Evolutionary conservation across 2,329 filamentous ascomycete species (phyloP).

Genomic region (Exophiala alcalophila): DNA sequence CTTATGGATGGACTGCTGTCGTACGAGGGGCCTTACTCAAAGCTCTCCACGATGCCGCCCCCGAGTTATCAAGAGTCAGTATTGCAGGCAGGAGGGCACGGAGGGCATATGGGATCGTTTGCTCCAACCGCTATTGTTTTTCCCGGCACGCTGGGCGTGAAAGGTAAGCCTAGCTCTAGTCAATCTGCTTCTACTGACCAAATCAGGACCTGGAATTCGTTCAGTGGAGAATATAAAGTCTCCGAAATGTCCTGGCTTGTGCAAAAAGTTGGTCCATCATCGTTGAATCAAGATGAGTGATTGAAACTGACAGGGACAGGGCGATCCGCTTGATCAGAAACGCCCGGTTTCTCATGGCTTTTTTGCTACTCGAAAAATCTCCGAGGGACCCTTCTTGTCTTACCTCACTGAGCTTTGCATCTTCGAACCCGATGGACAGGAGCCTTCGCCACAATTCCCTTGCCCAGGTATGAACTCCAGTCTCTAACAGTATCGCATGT

Average conservation of each 20-base stretch:
- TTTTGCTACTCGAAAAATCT: neutral
- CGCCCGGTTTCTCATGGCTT: conserved; percentile 12
- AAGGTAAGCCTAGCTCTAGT: conserved; percentile 20
- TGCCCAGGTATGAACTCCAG: neutral
- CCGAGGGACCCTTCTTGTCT: neutral
- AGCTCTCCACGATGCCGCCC: conserved; percentile 17
- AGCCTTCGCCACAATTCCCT: neutral
- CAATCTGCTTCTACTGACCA: neutral
- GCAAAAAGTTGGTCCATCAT: conserved; percentile 18
- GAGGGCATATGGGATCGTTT: conserved; percentile 29
- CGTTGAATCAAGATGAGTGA: neutral
- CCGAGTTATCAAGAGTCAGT: conserved; percentile 6
- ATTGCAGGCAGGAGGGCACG: conserved; percentile 30
- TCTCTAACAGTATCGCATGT: neutral
- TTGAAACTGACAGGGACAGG: conserved; percentile 13
- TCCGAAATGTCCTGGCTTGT: conserved; percentile 29
- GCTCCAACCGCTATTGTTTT: conserved; percentile 1
- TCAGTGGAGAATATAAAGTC: conserved; percentile 16
- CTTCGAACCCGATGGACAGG: neutral
- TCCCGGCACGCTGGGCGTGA: conserved; percentile 15
- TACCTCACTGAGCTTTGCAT: neutral
- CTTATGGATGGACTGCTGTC: conserved; percentile 34
- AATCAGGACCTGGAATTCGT: conserved; percentile 22
- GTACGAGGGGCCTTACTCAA: conserved; percentile 29
- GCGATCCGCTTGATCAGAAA: conserved; percentile 26